Conservation (phyloP, 331 rosid species). For the Cydonia oblonga region DNA sequence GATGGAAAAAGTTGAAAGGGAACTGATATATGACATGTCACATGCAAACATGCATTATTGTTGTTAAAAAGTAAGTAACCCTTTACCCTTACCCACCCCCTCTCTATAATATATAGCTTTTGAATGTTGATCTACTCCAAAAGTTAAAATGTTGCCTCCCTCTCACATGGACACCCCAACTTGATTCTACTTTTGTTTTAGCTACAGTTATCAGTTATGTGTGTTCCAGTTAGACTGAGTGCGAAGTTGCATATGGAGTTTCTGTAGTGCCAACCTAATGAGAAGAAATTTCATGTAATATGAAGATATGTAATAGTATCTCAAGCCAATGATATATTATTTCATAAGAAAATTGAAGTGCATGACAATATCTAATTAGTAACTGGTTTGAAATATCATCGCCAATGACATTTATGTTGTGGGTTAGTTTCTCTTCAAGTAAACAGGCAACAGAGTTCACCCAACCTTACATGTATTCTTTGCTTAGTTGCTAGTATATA, state of each 20-base stretch:
- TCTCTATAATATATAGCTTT: constrained; percentile 17
- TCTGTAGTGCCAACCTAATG: background rate
- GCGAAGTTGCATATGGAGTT: background rate
- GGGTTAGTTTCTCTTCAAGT: too few species aligned
- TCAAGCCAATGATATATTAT: too few species aligned
- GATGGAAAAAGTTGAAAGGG: background rate
- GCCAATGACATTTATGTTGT: too few species aligned
- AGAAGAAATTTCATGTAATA: background rate
- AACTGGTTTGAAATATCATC: fast-evolving
- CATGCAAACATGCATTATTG: constrained; percentile 34
- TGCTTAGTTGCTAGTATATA: too few species aligned
- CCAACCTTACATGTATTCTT: background rate
- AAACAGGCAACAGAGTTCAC: background rate
- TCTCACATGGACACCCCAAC: constrained; percentile 39
- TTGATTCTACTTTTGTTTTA: constrained; percentile 20
- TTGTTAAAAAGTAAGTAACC: constrained; percentile 18
- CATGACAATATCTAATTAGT: too few species aligned
- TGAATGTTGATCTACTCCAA: constrained; percentile 22
- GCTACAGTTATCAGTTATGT: background rate
- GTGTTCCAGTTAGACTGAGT: background rate
- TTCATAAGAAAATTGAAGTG: too few species aligned
- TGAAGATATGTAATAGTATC: background rate
- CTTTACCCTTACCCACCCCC: constrained; percentile 11
- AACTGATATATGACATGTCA: constrained; percentile 25
- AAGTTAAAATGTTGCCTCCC: constrained; percentile 26